Percentiles rank a stretch among this genome's conserved stretches.
Evolutionary conservation across 2,329 filamentous ascomycete species (phyloP).

Genomic region (Cordyceps cicadae): DNA sequence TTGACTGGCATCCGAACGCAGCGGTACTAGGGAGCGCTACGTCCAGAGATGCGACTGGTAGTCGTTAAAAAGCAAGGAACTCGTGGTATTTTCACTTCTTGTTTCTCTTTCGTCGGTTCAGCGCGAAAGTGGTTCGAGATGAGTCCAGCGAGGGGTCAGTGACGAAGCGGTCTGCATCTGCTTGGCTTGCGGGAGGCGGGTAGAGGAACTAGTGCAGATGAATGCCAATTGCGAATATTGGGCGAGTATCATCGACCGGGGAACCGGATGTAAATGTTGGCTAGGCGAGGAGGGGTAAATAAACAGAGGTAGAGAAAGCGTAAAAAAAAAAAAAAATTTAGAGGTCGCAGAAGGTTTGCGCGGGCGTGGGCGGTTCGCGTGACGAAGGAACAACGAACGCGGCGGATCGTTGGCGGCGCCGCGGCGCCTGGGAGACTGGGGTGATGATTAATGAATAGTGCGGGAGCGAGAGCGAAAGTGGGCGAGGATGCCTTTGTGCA

Average conservation of each 20-base stretch:
- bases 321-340: slow-evolving; percentile 1
- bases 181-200: slow-evolving; percentile 7
- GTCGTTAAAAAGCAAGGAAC: neutral
- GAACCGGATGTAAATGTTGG: neutral
- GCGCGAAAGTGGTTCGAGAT: slow-evolving; percentile 9
- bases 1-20: slow-evolving; percentile 14
- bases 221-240: slow-evolving; percentile 9
- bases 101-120: neutral
- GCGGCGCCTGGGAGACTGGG: neutral
- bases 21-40: neutral
- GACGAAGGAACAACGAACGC: neutral
- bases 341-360: neutral
- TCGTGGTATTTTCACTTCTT: neutral
- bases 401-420: neutral
- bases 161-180: slow-evolving; percentile 13
- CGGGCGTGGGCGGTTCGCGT: slow-evolving; percentile 7
- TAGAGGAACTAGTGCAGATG: neutral
- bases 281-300: neutral
- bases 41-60: neutral
- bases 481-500: neutral
- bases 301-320: neutral
- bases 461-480: neutral
- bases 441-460: neutral
- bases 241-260: neutral
- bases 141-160: slow-evolving; percentile 7